A percentile compares a stretch with the other conserved stretches of the same genome.
Conservation (phyloP, 192 early-diverging fungal species). For the Gryganskiella cystojenkinii region DNA sequence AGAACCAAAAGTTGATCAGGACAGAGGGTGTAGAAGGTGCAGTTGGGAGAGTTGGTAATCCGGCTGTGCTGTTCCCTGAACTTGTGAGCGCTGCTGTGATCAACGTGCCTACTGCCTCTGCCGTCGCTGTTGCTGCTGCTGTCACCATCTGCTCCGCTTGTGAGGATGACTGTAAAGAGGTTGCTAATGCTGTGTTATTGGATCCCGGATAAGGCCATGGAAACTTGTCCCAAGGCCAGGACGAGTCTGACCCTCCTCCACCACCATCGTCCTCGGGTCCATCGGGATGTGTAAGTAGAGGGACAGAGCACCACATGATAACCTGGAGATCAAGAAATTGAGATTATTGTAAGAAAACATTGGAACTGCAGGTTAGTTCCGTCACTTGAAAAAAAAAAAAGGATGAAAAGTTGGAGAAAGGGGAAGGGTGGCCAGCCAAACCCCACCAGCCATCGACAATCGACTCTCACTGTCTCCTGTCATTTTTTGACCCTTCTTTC, state of each 20-base stretch:
- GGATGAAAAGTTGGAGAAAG: background rate
- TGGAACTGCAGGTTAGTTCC: background rate
- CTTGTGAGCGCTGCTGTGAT: slow-evolving; percentile 59
- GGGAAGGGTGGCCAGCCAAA: background rate
- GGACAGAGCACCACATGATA: slow-evolving; percentile 50
- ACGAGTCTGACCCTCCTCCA: slow-evolving; percentile 15
- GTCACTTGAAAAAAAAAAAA: background rate
- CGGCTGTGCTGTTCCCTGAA: slow-evolving; percentile 53
- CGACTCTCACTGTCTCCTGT: too few species aligned
- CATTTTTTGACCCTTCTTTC: background rate
- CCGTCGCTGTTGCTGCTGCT: background rate
- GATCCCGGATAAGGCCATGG: slow-evolving; percentile 15
- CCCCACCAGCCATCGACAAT: background rate
- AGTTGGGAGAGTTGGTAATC: slow-evolving; percentile 9
- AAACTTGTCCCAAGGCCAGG: slow-evolving; percentile 38
- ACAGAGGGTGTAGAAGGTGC: slow-evolving; percentile 29
- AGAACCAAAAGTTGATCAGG: slow-evolving; percentile 83
- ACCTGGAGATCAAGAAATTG: slow-evolving; percentile 10
- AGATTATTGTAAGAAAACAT: background rate
- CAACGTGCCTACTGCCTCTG: too few species aligned
- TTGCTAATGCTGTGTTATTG: background rate
- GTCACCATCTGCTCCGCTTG: background rate
- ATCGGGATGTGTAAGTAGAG: slow-evolving; percentile 39
- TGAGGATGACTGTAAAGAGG: background rate
- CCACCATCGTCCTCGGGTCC: slow-evolving; percentile 20